phyloP scores from a whole-genome alignment of 2,329 filamentous ascomycete species.

The Epichloe glyceriae region DNA sequence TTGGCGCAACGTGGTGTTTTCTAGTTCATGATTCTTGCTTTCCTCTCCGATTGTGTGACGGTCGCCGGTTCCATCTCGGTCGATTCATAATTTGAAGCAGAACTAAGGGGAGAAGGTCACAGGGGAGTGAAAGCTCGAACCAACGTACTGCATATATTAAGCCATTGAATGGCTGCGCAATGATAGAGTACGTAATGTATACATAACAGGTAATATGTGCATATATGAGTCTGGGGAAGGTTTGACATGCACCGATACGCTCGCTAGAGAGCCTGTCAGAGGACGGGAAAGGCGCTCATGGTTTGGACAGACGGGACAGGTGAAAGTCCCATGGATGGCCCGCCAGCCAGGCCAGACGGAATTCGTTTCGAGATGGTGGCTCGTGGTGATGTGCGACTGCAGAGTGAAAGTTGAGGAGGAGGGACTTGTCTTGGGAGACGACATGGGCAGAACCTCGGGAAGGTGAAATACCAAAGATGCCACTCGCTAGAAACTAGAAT shows the following conservation, averaged over 20 bases:
- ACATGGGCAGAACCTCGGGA: slow-evolving; percentile 8
- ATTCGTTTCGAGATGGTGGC: background rate
- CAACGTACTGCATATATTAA: slow-evolving; percentile 19
- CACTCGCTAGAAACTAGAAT: slow-evolving; percentile 26
- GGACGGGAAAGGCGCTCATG: slow-evolving; percentile 10
- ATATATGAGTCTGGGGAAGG: slow-evolving; percentile 12
- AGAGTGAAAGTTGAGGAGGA: background rate
- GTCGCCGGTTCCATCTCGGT: background rate
- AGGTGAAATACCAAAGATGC: slow-evolving; percentile 23
- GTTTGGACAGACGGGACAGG: slow-evolving; percentile 2
- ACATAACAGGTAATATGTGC: slow-evolving; percentile 26
- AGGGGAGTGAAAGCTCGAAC: slow-evolving; percentile 1
- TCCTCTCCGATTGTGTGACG: background rate
- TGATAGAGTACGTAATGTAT: slow-evolving; percentile 29
- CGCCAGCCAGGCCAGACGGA: slow-evolving; percentile 1
- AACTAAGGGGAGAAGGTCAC: slow-evolving; percentile 12
- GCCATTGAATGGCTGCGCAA: slow-evolving; percentile 13
- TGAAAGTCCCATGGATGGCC: background rate
- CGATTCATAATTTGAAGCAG: slow-evolving; percentile 7
- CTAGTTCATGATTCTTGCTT: background rate
- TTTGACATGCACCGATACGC: slow-evolving; percentile 18
- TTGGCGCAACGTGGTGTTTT: slow-evolving; percentile 23
- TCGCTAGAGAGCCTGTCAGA: slow-evolving; percentile 18
- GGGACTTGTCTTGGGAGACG: slow-evolving; percentile 3
- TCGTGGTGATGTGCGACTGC: background rate